Base-by-base conservation (phyloP, 495 filamentous ascomycete species). In the Penicillium diatomitis region DNA sequence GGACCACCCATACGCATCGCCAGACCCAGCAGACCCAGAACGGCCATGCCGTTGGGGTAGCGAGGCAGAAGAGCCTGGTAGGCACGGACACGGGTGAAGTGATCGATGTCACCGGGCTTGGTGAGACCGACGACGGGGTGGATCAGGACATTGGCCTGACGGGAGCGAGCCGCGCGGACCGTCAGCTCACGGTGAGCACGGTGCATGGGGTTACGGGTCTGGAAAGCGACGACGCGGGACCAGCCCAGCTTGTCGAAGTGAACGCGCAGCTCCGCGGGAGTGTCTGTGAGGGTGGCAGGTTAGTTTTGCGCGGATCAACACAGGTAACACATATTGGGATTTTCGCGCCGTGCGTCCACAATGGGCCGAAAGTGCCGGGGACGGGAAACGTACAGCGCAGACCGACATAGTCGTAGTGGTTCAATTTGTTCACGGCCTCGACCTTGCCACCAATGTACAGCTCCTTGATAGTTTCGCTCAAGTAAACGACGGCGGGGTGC, bases 201-300 rank as follows among this genome's bases (percentile, higher is more conserved):
- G 75, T 98, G 92, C 92, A 98, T 98, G 49, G 92, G 92, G 74
- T 98, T 98, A 62, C 90, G 73, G 47, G 92, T 98, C 79, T 98
- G 92, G 83, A 98, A 98, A 63, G 92, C 92, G 54, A 98, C 92
- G 61, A 98, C 91, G 61, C 82, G 81, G 61, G 83, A 82, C 92
- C 92, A 98, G 65, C 92, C 92, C 62, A 98, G 87, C 78, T 98
- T 98, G 74, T 96, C 90, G 62, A 98, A 98, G 78, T 97, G 92
- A 46, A 86, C 73, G 55, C 92, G 89, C 48, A 98, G 79, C 70
- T 98, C 92, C 8, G 94, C 86, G 51, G 92, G 92, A 12, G 94
- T 90, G 71, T 95, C 88, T 94, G 38, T 44, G 6, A 11, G 34
- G 31, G 27, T 35, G 29, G 36, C 43, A 32, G 28, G 49, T 46